A percentile compares a stretch with the other conserved stretches of the same genome.
These are phyloP conservation scores for Mycena belliarum DNA, from an alignment of 768 basidiomycete species.

Conservation along the genomic window DNA sequence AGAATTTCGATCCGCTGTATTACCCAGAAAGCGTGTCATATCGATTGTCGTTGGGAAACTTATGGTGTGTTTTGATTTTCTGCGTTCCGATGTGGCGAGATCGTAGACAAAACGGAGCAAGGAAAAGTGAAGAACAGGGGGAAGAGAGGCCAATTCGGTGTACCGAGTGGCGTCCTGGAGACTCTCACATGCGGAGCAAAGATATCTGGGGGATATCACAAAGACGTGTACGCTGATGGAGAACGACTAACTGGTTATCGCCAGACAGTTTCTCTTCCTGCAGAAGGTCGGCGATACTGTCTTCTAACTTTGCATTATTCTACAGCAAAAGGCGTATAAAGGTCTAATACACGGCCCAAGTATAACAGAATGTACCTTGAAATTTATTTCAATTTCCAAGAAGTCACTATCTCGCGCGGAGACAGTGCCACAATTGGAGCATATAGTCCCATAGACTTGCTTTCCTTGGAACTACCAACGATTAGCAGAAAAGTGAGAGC, in stretches of 20 bases:
- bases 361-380: constrained; percentile 57
- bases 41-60: constrained; percentile 74
- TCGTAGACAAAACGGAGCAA: constrained; percentile 94
- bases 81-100: constrained; percentile 72
- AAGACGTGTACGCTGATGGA: neutral
- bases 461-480: constrained; percentile 81
- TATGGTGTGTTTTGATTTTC: constrained; percentile 82
- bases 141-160: constrained; percentile 67
- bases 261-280: constrained; percentile 73
- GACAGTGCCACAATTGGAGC: constrained; percentile 63
- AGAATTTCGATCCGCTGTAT: constrained; percentile 25
- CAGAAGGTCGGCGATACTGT: constrained; percentile 65
- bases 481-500: neutral
- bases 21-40: constrained; percentile 66
- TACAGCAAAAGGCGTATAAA: constrained; percentile 27
- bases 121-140: constrained; percentile 90
- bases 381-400: constrained; percentile 84
- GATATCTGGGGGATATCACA: constrained; percentile 56
- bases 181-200: constrained; percentile 70
- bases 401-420: constrained; percentile 77
- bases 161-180: constrained; percentile 82
- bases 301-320: constrained; percentile 74
- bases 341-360: neutral
- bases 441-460: constrained; percentile 78
- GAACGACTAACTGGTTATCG: constrained; percentile 73